Conservation (phyloP, 805 yeast genomes). For the Ogataea henricii region DNA sequence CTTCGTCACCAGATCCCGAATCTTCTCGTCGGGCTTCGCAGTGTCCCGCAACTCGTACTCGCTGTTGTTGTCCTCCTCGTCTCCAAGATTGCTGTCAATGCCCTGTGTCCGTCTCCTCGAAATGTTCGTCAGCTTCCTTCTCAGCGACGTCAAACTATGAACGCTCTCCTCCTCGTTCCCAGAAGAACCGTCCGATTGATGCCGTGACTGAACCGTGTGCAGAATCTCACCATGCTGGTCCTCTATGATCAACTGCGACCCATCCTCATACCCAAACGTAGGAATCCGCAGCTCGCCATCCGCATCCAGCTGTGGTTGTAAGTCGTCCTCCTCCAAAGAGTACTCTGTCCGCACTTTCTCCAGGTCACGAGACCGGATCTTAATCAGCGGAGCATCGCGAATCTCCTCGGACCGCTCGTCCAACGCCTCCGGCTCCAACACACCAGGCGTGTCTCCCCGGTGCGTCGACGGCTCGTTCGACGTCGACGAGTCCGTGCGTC, state of each 20-base stretch:
- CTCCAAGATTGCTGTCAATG: constrained; percentile 3
- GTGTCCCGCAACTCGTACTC: constrained; percentile 6
- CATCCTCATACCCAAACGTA: constrained; percentile 64
- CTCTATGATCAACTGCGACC: constrained; percentile 70
- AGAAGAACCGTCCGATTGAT: constrained; percentile 4
- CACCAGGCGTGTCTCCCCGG: constrained; percentile 8
- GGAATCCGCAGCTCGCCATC: constrained; percentile 37
- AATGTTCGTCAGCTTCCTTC: constrained; percentile 11
- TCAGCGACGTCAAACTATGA: constrained; percentile 24
- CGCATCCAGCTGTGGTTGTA: constrained; percentile 36
- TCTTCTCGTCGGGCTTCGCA: constrained; percentile 12
- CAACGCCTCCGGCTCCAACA: not conserved
- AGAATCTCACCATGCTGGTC: constrained; percentile 83
- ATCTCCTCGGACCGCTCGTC: constrained; percentile 8
- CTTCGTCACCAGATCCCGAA: constrained; percentile 18
- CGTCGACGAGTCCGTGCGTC: constrained; percentile 3
- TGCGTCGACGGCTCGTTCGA: constrained; percentile 20
- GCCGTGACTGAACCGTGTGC: constrained; percentile 45
- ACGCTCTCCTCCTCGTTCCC: constrained; percentile 12
- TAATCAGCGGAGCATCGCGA: constrained; percentile 13
- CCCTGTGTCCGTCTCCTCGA: not conserved
- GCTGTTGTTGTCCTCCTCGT: constrained; percentile 4
- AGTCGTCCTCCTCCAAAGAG: constrained; percentile 24
- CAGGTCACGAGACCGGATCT: constrained; percentile 14
- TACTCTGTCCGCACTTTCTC: constrained; percentile 21